Conservation (phyloP, 768 basidiomycete genomes). For the Trametes meyenii region DNA sequence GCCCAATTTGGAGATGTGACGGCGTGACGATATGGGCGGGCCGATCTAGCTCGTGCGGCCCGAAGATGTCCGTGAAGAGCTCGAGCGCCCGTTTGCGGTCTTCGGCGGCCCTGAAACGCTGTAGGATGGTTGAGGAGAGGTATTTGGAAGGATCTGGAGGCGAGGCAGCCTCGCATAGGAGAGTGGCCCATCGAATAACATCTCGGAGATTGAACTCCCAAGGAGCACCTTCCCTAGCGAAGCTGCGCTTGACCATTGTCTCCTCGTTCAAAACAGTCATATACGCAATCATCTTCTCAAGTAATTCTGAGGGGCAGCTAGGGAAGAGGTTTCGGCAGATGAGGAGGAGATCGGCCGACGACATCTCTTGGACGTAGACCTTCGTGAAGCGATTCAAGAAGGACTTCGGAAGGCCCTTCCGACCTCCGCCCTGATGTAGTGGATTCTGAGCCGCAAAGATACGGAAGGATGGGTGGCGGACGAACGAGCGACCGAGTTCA, state of each 20-base stretch:
- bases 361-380: slow-evolving; percentile 89
- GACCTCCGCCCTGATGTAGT: slow-evolving; percentile 91
- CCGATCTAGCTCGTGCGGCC: slow-evolving; percentile 14
- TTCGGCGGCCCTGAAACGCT: slow-evolving; percentile 76
- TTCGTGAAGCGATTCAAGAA: slow-evolving; percentile 99
- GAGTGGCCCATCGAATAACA: slow-evolving; percentile 83
- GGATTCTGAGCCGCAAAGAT: slow-evolving; percentile 99
- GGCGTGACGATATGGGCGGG: slow-evolving; percentile 46
- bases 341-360: slow-evolving; percentile 70
- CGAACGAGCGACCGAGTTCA: slow-evolving; percentile 88
- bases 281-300: slow-evolving; percentile 81
- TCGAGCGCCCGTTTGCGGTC: slow-evolving; percentile 60
- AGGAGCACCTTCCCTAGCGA: slow-evolving; percentile 81
- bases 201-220: slow-evolving; percentile 99
- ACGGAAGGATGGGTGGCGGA: slow-evolving; percentile 89
- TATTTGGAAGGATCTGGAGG: slow-evolving; percentile 59
- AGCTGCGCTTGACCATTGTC: slow-evolving; percentile 61
- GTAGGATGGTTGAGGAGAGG: slow-evolving; percentile 75
- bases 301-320: slow-evolving; percentile 49
- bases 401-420: slow-evolving; percentile 96
- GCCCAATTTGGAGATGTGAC: slow-evolving; percentile 65
- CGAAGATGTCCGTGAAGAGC: slow-evolving; percentile 60
- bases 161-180: slow-evolving; percentile 41
- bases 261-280: slow-evolving; percentile 72
- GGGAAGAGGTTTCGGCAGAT: slow-evolving; percentile 81